These are phyloP conservation scores for Talaromyces funiculosus DNA, from an alignment of 2,329 filamentous ascomycete species.

Conservation along the genomic window DNA sequence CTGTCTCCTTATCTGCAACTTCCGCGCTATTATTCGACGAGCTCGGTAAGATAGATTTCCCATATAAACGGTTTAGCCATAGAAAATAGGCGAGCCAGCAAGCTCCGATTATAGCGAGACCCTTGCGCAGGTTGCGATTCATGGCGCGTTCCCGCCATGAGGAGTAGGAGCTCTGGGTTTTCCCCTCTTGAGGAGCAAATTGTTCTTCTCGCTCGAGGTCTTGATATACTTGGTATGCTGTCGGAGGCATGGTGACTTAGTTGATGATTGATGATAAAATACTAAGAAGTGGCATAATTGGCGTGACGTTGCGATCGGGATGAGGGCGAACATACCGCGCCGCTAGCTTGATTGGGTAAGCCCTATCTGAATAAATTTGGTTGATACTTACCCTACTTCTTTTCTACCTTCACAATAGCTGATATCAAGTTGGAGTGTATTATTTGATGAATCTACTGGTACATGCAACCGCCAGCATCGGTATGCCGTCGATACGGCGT, in stretches of 20 bases:
- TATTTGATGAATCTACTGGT: neutral
- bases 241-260: slow-evolving; percentile 5
- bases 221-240: slow-evolving; percentile 12
- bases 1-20: slow-evolving; percentile 6
- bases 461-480: neutral
- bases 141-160: slow-evolving; percentile 14
- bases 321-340: neutral
- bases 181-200: slow-evolving; percentile 11
- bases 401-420: neutral
- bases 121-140: slow-evolving; percentile 8
- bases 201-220: slow-evolving; percentile 13
- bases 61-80: slow-evolving; percentile 13
- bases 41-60: neutral
- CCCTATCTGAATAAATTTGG: neutral
- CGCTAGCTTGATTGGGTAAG: slow-evolving; percentile 8
- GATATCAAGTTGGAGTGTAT: neutral
- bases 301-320: neutral
- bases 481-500: slow-evolving; percentile 19
- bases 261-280: neutral
- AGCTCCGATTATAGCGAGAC: slow-evolving; percentile 10
- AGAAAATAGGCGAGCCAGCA: slow-evolving; percentile 14
- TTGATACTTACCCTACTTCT: neutral
- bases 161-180: neutral
- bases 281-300: neutral
- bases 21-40: neutral